Evolutionary conservation across 331 rosid genomes (phyloP).

Genomic region (Telfairia occidentalis): DNA sequence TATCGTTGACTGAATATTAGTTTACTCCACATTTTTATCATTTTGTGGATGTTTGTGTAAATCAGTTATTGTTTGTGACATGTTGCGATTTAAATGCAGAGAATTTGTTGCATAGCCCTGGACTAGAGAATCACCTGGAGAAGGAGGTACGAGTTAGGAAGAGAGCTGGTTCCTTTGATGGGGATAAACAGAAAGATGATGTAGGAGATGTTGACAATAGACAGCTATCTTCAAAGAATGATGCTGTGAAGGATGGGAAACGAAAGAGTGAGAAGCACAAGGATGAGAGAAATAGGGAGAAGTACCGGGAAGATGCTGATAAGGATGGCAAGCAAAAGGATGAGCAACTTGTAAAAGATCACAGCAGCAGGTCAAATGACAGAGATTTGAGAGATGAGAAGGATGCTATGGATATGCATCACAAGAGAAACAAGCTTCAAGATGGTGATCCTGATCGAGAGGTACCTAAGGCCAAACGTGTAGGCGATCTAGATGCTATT

Average conservation of each 20-base stretch:
- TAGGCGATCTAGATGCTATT: constrained; percentile 30
- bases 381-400: constrained; percentile 60
- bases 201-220: constrained; percentile 39
- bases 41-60: constrained; percentile 8
- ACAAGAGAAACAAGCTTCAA: constrained; percentile 52
- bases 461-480: constrained; percentile 16
- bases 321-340: constrained; percentile 64
- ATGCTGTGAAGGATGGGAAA: constrained; percentile 47
- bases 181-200: constrained; percentile 50
- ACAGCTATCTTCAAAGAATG: constrained; percentile 49
- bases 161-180: constrained; percentile 48
- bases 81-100: constrained; percentile 37
- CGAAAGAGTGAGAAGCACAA: constrained; percentile 70
- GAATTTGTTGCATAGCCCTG: constrained; percentile 53
- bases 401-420: constrained; percentile 43
- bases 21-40: not conserved
- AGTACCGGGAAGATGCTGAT: constrained; percentile 49
- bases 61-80: constrained; percentile 12
- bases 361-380: constrained; percentile 54
- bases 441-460: constrained; percentile 55
- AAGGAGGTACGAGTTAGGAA: constrained; percentile 48
- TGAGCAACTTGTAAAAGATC: constrained; percentile 49
- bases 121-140: constrained; percentile 55
- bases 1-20: not conserved
- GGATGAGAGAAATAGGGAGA: constrained; percentile 67